Base-by-base conservation (phyloP, 2,329 filamentous ascomycete species). In the Beauveria australis region DNA sequence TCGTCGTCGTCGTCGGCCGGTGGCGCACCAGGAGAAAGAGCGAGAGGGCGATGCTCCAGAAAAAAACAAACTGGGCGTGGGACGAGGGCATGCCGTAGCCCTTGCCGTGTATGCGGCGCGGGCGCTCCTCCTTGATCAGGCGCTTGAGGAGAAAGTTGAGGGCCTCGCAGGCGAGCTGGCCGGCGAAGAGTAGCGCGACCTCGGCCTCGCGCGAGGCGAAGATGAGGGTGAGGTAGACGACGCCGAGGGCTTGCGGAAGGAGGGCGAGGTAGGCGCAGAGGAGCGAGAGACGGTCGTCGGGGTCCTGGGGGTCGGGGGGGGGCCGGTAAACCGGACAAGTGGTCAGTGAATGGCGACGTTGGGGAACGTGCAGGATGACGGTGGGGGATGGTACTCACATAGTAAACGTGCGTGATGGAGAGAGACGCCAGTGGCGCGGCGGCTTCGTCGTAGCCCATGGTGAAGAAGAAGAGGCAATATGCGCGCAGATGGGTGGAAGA, bases 81-180 rank as follows among this genome's bases (percentile, higher is more conserved):
- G 92, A 97, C 49, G 78, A 82, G 58, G 94, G 94, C 95, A 99
- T 99, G 67, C 94, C 95, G 71, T 99, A 99, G 65, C 94, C 94
- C 74, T 96, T 96, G 60, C 91, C 92, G 70, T 92, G 86, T 81
- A 79, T 88, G 84, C 88, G 88, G 64, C 81, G 83, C 30, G 94
- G 94, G 54, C 94, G 84, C 73, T 96, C 91, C 74, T 97, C 91
- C 71, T 93, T 94, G 73, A 99, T 93, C 64, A 91, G 79, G 28
- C 94, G 84, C 79, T 99, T 99, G 53, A 99, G 79, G 3, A 81
- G 76, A 74, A 95, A 96, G 75, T 99, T 99, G 68, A 96, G 77
- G 30, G 83, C 92, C 73, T 99, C 95, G 78, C 93, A 97, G 55
- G 82, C 86, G 74, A 97, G 84, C 74, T 99, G 94, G 55, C 95